A percentile compares a stretch with the other conserved stretches of the same genome.
Evolutionary conservation across 495 filamentous ascomycete species (phyloP).

Genomic region (Xylaria intraflava): DNA sequence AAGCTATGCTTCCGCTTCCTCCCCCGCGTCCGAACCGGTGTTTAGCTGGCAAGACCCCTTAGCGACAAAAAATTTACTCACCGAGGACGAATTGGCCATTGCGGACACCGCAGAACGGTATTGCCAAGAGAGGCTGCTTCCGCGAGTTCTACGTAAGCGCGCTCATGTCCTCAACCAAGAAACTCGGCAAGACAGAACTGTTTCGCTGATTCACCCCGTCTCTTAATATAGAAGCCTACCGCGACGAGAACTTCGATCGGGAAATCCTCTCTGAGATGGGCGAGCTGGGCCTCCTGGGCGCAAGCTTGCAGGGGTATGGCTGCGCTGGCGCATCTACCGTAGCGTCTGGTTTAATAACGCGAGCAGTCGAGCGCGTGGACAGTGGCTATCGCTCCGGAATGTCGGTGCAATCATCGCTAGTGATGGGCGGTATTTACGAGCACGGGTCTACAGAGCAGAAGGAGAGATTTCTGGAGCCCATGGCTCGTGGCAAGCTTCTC

Average conservation of each 20-base stretch:
- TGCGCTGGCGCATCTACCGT: slow-evolving; percentile 93
- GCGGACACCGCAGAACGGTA: slow-evolving; percentile 84
- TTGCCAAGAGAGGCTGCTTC: slow-evolving; percentile 81
- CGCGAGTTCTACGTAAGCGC: slow-evolving; percentile 76
- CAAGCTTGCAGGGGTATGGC: slow-evolving; percentile 85
- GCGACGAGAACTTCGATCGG: slow-evolving; percentile 86
- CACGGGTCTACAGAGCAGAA: slow-evolving; percentile 88
- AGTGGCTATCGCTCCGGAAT: slow-evolving; percentile 93
- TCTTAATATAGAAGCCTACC: slow-evolving; percentile 70
- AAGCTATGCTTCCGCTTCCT: slow-evolving; percentile 35
- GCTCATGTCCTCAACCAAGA: background rate
- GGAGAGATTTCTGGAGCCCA: slow-evolving; percentile 71
- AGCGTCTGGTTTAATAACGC: slow-evolving; percentile 85
- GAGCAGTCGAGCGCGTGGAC: slow-evolving; percentile 93
- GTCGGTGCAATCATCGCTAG: slow-evolving; percentile 91
- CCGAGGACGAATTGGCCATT: slow-evolving; percentile 85
- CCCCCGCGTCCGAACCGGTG: slow-evolving; percentile 19
- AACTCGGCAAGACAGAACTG: background rate
- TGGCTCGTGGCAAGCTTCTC: slow-evolving; percentile 81
- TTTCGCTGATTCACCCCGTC: slow-evolving; percentile 6
- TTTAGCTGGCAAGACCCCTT: slow-evolving; percentile 96
- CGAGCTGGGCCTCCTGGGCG: slow-evolving; percentile 82
- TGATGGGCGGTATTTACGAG: slow-evolving; percentile 95
- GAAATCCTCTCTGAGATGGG: slow-evolving; percentile 93
- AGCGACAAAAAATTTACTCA: slow-evolving; percentile 61